These are phyloP conservation scores for Artemisia annua DNA, from an alignment of 129 eudicot species.

Conservation along the genomic window DNA sequence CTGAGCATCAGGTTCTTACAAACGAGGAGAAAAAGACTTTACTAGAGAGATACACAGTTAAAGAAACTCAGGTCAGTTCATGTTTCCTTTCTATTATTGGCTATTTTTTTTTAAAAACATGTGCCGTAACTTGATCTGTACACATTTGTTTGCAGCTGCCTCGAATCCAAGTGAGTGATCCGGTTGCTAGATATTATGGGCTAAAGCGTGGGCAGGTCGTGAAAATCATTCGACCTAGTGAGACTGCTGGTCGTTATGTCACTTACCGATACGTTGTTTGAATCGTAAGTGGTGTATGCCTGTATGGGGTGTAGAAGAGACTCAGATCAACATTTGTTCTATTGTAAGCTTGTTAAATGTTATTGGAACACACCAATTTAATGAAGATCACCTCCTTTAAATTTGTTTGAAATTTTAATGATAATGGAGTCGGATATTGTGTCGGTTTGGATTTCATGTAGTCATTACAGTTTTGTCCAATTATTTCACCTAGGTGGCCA, in stretches of 20 bases:
- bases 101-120: neutral
- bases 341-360: constrained; percentile 4
- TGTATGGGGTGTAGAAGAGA: neutral
- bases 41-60: constrained; percentile 85
- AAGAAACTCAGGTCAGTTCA: constrained; percentile 70
- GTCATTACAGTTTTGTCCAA: neutral
- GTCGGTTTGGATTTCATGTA: neutral
- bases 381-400: neutral
- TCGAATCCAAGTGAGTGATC: constrained; percentile 76
- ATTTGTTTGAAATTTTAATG: constrained; percentile 6
- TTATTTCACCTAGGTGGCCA: neutral
- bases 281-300: neutral
- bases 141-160: constrained; percentile 56
- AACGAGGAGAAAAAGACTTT: constrained; percentile 77
- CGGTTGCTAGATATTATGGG: constrained; percentile 83
- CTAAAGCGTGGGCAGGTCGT: constrained; percentile 87
- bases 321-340: neutral
- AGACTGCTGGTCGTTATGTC: constrained; percentile 86
- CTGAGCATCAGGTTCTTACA: constrained; percentile 72
- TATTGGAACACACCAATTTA: constrained; percentile 12
- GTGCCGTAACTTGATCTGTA: neutral
- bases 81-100: neutral
- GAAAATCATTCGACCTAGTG: constrained; percentile 80
- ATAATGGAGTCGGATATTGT: neutral
- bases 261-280: constrained; percentile 79